Percentiles rank a stretch among this genome's conserved stretches.
These are phyloP conservation scores for Aspergillus bertholletiae DNA, from an alignment of 495 filamentous ascomycete genomes.

Conservation along the genomic window DNA sequence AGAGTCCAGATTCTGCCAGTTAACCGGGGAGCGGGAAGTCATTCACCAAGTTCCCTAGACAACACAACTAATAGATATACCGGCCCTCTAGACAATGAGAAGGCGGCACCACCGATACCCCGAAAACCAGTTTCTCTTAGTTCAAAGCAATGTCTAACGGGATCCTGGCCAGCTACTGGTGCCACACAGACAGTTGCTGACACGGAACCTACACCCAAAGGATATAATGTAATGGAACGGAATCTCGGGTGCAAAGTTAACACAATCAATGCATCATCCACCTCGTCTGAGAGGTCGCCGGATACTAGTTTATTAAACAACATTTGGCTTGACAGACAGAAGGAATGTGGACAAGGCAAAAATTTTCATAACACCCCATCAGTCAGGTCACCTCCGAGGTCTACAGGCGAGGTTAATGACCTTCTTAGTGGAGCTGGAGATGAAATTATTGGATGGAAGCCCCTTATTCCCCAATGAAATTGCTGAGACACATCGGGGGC, in stretches of 20 bases:
- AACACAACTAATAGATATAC: not conserved
- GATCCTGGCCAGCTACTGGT: not conserved
- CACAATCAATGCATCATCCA: not conserved
- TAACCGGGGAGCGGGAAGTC: not conserved
- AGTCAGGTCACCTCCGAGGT: not conserved
- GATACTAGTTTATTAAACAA: not conserved
- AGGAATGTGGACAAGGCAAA: not conserved
- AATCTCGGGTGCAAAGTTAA: not conserved
- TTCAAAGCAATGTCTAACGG: slow-evolving; percentile 3
- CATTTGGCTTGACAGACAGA: not conserved
- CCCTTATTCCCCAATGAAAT: slow-evolving; percentile 26
- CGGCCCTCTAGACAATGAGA: not conserved
- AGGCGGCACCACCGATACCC: slow-evolving; percentile 27
- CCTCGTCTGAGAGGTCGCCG: not conserved
- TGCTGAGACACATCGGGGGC: too few species aligned
- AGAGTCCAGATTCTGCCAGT: not conserved
- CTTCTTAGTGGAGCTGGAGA: slow-evolving; percentile 23
- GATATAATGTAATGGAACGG: not conserved
- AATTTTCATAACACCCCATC: not conserved
- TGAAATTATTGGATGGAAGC: slow-evolving; percentile 32
- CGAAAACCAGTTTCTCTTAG: slow-evolving; percentile 32
- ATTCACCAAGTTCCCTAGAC: slow-evolving; percentile 8
- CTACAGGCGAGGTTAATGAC: slow-evolving; percentile 6
- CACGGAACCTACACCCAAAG: not conserved
- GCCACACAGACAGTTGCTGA: not conserved